These are phyloP conservation scores for Colletotrichum nymphaeae DNA, from an alignment of 2,329 filamentous ascomycete species.

Conservation along the genomic window DNA sequence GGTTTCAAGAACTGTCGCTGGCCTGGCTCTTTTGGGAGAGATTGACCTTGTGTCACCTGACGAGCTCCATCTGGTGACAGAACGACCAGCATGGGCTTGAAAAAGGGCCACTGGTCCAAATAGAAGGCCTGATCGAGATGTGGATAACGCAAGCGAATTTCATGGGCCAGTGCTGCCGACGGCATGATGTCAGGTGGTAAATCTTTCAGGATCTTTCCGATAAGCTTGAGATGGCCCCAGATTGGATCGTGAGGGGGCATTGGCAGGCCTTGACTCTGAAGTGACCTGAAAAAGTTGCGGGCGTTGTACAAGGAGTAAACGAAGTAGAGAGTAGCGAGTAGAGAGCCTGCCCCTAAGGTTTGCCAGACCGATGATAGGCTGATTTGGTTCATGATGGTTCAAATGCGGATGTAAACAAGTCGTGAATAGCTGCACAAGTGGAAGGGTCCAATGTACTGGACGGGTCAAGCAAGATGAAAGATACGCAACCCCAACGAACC, in stretches of 20 bases:
- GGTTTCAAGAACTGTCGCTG: slow-evolving; percentile 15
- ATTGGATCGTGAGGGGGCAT: slow-evolving; percentile 24
- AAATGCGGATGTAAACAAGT: neutral
- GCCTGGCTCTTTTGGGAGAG: slow-evolving; percentile 5
- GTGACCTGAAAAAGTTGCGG: slow-evolving; percentile 12
- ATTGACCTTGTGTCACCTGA: neutral
- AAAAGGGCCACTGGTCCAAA: slow-evolving; percentile 22
- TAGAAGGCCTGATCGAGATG: slow-evolving; percentile 19
- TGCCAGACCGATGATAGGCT: neutral
- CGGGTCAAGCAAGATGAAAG: no score
- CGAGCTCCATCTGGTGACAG: slow-evolving; percentile 7
- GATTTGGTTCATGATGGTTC: neutral
- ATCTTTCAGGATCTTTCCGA: slow-evolving; percentile 8
- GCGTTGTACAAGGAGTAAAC: slow-evolving; percentile 4
- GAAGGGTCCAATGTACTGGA: no score
- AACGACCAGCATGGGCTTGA: slow-evolving; percentile 16
- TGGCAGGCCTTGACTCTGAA: slow-evolving; percentile 5
- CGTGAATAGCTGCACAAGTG: neutral
- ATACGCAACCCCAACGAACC: neutral
- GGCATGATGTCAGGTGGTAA: slow-evolving; percentile 19
- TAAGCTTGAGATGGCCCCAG: slow-evolving; percentile 17
- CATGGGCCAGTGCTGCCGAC: neutral
- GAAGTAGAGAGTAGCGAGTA: neutral
- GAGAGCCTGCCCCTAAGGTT: neutral
- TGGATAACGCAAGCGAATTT: neutral